Base-by-base conservation (phyloP, 345 rosid species). In the Corymbia maculata region DNA sequence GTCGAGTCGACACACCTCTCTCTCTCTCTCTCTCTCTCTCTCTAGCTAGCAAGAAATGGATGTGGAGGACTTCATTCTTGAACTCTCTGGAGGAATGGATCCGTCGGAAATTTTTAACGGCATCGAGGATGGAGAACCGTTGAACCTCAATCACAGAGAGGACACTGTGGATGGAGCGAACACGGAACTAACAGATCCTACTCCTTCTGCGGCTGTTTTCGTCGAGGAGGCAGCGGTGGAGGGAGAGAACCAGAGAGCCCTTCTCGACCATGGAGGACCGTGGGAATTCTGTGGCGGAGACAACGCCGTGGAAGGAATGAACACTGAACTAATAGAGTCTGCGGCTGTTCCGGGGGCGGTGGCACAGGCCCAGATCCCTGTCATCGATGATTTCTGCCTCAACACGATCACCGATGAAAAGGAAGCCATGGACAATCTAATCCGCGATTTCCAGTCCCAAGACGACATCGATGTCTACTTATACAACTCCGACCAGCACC, bases 1-100 rank as follows among this genome's bases (percentile, higher is more conserved):
- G 53, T 52, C 6, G 7, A 15, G 7, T 52, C 21, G 6, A 52
- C 50, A 49, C 50, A 3, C 8, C 21, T 8, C 10, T 4, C 28
- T 7, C 66, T 26, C 14, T 26, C 66, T 26, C 13, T 59, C n/a
- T 0, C n/a, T 26, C 32, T 64, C 68, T 64, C 36, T 64, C 70
- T 13, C 70, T 61, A 12, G 30, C 32, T 61, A 1, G 64, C 66
- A 4, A 59, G 30, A 59, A 59, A 52, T 52, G 57, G 57, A 52
- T 52, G 1, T 52, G 57, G 1, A 0, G 4, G 3, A 0, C 57
- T 52, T 52, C 57, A 2, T 0, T 52, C 57, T 1, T 8, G 24
- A 13, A 52, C 24, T 52, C 57, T 49, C 50, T 9, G 57, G 0
- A 57, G 28, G 13, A 57, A 57, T 0, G 3, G 3, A 9, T 4